Base-by-base conservation (phyloP, 2,329 filamentous ascomycete genomes). In the Diaporthe australafricana region DNA sequence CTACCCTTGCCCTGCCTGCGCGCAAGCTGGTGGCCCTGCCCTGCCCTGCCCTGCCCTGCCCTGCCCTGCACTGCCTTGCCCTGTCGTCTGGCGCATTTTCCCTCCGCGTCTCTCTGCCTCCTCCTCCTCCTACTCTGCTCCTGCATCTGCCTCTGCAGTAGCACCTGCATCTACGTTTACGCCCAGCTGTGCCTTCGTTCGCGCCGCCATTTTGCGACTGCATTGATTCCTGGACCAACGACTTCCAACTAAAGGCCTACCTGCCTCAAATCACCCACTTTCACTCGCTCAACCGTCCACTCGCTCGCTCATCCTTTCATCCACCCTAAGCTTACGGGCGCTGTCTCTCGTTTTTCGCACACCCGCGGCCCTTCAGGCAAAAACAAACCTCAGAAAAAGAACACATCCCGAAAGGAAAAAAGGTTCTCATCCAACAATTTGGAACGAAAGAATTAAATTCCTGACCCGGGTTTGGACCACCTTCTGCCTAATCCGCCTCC, bases 281-380 rank as follows among this genome's bases (percentile, higher is more conserved):
- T 9, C 32, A 40, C 40, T 62, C 57, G 20, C 20, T 48, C 60
- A 35, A 20, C 47, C 57, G 30, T 40, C 20, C n/a, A 22, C 27
- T 22, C 40, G 25, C 57, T 47, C 57, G 56, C 56, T 62, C 56
- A 35, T n/a, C 40, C 40, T n/a, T 22, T 17, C 25, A 45, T 38
- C 27, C 20, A 48, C 27, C 30, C 27, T 22, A 63, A 63, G 60
- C 60, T 63, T 35, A 63, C 60, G 60, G 60, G 60, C 60, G 60
- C 60, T 63, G 60, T 63, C 60, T 63, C 60, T 63, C 60, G 60
- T 63, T 63, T 63, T 48, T 48, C 42, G 60, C 60, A 63, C 42
- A 32, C 60, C 60, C 60, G 60, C 60, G 60, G 20, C 60, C 60
- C 60, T 40, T 48, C 42, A 35, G 42, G 60, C 60, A 48, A 63